Conservation (phyloP, 345 rosid species). For the Turnera subulata region DNA sequence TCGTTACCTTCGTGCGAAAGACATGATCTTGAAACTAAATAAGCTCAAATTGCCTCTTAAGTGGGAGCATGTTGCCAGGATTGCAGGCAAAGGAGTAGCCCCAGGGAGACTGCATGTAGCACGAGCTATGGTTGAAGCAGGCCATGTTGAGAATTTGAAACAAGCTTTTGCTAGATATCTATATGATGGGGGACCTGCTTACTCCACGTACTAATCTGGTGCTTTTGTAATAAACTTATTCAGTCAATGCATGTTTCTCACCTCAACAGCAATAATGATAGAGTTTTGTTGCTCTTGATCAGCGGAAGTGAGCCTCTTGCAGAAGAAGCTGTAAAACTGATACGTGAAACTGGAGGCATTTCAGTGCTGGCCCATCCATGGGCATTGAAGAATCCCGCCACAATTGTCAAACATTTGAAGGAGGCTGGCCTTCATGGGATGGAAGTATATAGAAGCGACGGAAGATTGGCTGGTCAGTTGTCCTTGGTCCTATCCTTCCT, state of each 20-base stretch:
- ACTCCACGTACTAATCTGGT: conserved; percentile 49
- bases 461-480: conserved; percentile 60
- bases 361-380: conserved; percentile 99
- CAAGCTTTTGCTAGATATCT: conserved; percentile 86
- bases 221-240: background rate
- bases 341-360: conserved; percentile 76
- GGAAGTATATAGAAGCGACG: conserved; percentile 87
- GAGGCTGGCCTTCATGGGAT: conserved; percentile 88
- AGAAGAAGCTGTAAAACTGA: conserved; percentile 70
- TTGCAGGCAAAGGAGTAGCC: conserved; percentile 92
- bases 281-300: conserved; percentile 16
- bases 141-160: conserved; percentile 73
- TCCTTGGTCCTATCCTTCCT: background rate
- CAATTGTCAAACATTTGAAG: conserved; percentile 56
- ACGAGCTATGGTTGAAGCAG: conserved; percentile 93
- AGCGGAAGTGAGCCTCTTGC: conserved; percentile 88
- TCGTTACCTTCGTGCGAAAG: conserved; percentile 74
- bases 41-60: conserved; percentile 75
- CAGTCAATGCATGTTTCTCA: conserved; percentile 4
- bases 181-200: conserved; percentile 93
- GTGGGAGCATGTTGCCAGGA: conserved; percentile 80
- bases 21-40: conserved; percentile 71
- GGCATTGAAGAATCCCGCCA: conserved; percentile 74
- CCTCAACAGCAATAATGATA: background rate
- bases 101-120: conserved; percentile 95